Percentiles rank a stretch among this genome's conserved stretches.
phyloP scores from a whole-genome alignment of 1,284 basidiomycete genomes.

The Trichosporon asahii region DNA sequence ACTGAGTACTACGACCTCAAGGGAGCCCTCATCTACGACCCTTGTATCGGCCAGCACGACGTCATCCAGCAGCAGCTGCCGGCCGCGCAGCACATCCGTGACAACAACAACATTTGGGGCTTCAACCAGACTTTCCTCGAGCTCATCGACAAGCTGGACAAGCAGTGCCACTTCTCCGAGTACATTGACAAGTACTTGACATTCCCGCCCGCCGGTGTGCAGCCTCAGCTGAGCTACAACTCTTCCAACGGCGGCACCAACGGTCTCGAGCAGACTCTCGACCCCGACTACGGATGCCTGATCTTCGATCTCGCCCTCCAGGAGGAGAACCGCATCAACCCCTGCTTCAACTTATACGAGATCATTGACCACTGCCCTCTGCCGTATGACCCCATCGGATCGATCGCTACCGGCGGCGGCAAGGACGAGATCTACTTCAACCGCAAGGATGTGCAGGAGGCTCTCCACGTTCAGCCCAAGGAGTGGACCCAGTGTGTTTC shows the following conservation, averaged over 20 bases:
- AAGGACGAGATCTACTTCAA: conserved; percentile 67
- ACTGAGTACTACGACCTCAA: conserved; percentile 24
- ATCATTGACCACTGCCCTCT: conserved; percentile 57
- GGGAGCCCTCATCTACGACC: conserved; percentile 37
- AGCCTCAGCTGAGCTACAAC: conserved; percentile 21
- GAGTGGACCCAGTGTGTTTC: conserved; percentile 65
- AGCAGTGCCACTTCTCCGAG: conserved; percentile 62
- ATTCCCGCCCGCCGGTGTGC: conserved; percentile 61
- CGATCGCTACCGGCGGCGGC: conserved; percentile 31
- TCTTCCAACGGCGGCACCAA: conserved; percentile 31
- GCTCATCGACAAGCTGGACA: conserved; percentile 58
- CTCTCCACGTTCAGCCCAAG: conserved; percentile 68
- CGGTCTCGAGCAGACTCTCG: conserved; percentile 28
- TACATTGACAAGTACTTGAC: conserved; percentile 61
- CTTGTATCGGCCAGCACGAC: conserved; percentile 41
- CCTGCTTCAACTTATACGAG: conserved; percentile 72
- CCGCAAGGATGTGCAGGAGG: conserved; percentile 64
- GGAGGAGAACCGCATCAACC: conserved; percentile 62
- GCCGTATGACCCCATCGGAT: conserved; percentile 70
- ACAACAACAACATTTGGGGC: conserved; percentile 26
- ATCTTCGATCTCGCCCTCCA: conserved; percentile 64
- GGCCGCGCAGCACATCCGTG: conserved; percentile 43
- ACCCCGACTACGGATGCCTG: conserved; percentile 56
- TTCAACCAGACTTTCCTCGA: conserved; percentile 58
- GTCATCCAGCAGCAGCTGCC: conserved; percentile 66